A percentile compares a stretch with the other conserved stretches of the same genome.
Evolutionary conservation across 2,329 filamentous ascomycete species (phyloP).

Genomic region (Monilinia vaccinii-corymbosi): DNA sequence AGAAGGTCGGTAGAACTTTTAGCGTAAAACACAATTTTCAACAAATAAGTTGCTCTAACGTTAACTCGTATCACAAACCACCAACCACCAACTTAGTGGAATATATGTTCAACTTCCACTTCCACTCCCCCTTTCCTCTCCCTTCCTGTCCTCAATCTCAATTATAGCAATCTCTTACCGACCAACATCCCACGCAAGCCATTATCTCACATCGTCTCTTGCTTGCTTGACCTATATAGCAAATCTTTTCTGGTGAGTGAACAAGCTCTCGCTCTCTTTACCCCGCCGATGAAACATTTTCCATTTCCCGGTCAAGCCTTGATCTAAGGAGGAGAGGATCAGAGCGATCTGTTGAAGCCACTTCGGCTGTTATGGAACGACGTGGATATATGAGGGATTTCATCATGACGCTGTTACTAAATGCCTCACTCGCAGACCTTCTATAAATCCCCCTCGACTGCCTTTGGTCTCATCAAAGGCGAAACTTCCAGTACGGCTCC

Average conservation of each 20-base stretch:
- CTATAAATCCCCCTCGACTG: slow-evolving; percentile 29
- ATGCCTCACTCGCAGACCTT: slow-evolving; percentile 5
- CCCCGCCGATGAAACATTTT: background rate
- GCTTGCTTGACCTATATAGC: background rate
- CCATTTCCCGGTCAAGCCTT: background rate
- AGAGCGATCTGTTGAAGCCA: background rate
- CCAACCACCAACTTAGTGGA: too few species aligned
- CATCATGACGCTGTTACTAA: slow-evolving; percentile 5
- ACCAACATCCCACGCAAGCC: too few species aligned
- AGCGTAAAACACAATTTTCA: background rate
- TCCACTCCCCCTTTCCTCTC: too few species aligned
- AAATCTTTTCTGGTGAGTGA: background rate
- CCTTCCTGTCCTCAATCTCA: too few species aligned
- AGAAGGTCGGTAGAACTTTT: background rate
- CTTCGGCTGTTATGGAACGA: background rate
- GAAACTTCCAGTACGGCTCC: slow-evolving; percentile 49
- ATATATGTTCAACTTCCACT: background rate
- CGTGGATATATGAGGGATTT: background rate
- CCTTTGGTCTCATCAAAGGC: slow-evolving; percentile 64
- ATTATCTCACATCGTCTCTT: background rate
- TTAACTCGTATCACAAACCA: too few species aligned
- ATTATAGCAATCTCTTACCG: too few species aligned
- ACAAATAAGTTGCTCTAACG: too few species aligned
- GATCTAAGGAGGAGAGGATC: background rate
- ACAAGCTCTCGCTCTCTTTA: background rate